Base-by-base conservation (phyloP, 441 rosid species). In the Populus hybrid region DNA sequence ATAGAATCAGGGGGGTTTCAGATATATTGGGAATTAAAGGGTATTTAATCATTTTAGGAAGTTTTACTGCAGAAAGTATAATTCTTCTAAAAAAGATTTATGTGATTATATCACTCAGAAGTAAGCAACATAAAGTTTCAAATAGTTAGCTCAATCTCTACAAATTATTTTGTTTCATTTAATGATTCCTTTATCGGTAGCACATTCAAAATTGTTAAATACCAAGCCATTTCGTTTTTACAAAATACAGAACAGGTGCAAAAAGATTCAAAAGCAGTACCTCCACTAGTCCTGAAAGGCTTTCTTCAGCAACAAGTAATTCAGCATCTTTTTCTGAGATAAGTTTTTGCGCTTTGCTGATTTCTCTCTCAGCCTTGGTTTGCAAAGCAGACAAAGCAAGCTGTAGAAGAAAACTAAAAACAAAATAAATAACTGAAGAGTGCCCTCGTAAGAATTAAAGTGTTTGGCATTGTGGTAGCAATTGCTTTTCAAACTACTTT, bases 201-300 rank as follows among this genome's bases (percentile, higher is more conserved):
- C 23, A 56, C 21, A 56, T 56, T 56, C 9, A 56, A 56, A 56
- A 18, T 18, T 56, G 63, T 56, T 6, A 45, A 12, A 18, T 45
- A 45, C 14, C 28, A 63, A 63, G 66, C 66, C 66, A n/a, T 45
- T 12, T 45, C 0, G 56, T 45, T 45, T 45, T 45, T 45, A 14
- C 6, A 45, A 45, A 45, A 45, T 45, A 45, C 20, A 45, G 20
- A 5, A 45, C 56, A 11, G 5, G 56, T 11, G 56, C 20, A 45
- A 74, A 71, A 68, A 56, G 64, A 70, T 68, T 21, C 74, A 77
- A n/a, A 71, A 45, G 59, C 28, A n/a, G 63, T 85, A 93, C 98
- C 92, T 91, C 99, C 83, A 88, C 86, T 71, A 95, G 80, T 75
- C 93, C 99, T n/a, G 91, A 85, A 40, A 93, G 91, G 86, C 86